Evolutionary conservation across 345 rosid genomes (phyloP).

Genomic region (Reutealis trisperma): DNA sequence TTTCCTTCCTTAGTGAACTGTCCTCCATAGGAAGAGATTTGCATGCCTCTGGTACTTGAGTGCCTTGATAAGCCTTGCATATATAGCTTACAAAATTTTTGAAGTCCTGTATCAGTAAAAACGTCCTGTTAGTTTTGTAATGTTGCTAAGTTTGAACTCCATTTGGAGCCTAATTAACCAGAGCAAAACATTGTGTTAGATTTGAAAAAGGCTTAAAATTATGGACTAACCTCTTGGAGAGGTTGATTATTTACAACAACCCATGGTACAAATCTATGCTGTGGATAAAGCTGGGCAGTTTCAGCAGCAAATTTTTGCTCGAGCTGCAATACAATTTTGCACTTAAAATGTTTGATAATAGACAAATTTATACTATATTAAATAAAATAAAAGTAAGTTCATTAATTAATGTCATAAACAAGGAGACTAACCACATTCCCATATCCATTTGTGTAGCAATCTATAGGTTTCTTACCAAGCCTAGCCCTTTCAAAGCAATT

Average conservation of each 20-base stretch:
- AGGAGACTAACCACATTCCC: slow-evolving; percentile 49
- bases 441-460: slow-evolving; percentile 56
- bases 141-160: no score
- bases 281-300: slow-evolving; percentile 56
- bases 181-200: no score
- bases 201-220: background rate
- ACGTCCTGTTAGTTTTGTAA: no score
- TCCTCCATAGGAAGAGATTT: slow-evolving; percentile 10
- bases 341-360: background rate
- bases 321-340: slow-evolving; percentile 35
- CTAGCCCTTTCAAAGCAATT: slow-evolving; percentile 49
- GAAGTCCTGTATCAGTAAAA: slow-evolving; percentile 40
- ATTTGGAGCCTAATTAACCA: no score
- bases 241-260: slow-evolving; percentile 61
- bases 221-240: slow-evolving; percentile 35
- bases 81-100: slow-evolving; percentile 47
- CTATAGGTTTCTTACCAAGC: slow-evolving; percentile 39
- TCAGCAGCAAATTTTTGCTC: slow-evolving; percentile 50
- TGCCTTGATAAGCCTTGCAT: slow-evolving; percentile 61
- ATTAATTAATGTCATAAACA: background rate
- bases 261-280: slow-evolving; percentile 70
- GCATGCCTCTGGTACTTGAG: slow-evolving; percentile 52
- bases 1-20: background rate
- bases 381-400: background rate
- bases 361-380: background rate